Evolutionary conservation across 306 rosid species (phyloP), one percentile per base, ranked within the genome.

Genomic region (Acacia crassicarpa): DNA sequence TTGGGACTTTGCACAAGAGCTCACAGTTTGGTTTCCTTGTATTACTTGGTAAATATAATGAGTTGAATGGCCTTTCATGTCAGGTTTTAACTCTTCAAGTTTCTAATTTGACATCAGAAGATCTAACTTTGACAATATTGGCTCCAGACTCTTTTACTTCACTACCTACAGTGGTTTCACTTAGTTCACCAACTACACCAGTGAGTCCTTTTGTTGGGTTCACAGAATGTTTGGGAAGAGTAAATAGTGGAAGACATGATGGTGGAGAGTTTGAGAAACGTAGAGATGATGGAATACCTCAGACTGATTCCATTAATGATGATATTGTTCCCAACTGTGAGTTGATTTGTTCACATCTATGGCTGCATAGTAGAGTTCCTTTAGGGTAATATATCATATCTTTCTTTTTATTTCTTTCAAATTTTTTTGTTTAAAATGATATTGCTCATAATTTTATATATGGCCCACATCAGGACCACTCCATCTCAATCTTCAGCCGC

Each of bases 331-430:
- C 92, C 38, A 87, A 86, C 85, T 85, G 90, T 53, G 89, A 87
- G 73, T 83, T 86, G 77, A 91, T 91, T 86, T 93, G 94, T 79
- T 85, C 98, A 27, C 98, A 96, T 87, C 84, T 93, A 82, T 96
- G 99, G 97, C 87, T 96, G 79, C 99, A 93, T 77, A 96, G 99
- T 86, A 92, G 93, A 92, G 92, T 93, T 87, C 99, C 98, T 68
- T 89, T 96, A 20, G 97, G 99, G 99, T 96, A 92, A 81, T 40
- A 67, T 66, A 80, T 74, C 85, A 63, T 45, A 40, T 53, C 56
- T 67, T 53, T 71, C 27, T 58, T 62, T 75, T 65, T 38, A 25
- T 66, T 61, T 56, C 49, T 51, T 61, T 9, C 35, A 54, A 71
- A 66, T 13, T 0, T 51, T 81, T 27, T 40, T 44, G 70, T 77